Evolutionary conservation across 2,329 filamentous ascomycete genomes (phyloP), one percentile per base, ranked within the genome.

Genomic region (Venturia carpophila): DNA sequence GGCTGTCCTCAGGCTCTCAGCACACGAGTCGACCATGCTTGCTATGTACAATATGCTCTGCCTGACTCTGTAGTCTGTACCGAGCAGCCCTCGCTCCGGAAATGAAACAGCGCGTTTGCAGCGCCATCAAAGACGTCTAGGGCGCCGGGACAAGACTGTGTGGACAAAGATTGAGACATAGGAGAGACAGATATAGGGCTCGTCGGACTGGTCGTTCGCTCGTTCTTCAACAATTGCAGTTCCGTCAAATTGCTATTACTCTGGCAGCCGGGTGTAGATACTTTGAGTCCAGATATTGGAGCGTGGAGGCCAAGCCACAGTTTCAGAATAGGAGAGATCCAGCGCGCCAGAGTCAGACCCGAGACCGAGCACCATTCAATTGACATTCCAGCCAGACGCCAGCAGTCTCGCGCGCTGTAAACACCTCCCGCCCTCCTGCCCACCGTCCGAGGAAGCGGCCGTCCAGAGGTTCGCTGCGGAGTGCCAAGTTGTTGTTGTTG

Each of bases 251-350:
- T 1, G 19, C 21, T 21, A 11, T 24, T n/a, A n/a, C n/a, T n/a
- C n/a, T n/a, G n/a, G n/a, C n/a, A n/a, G n/a, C 6, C 21, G 21
- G 13, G 19, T 52, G 47, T 52, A 52, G 24, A 52, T 52, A 21
- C 47, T 41, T 2, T 9, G 15, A 41, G 21, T 49, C 24, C 21
- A 21, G n/a, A 49, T n/a, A 24, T 3, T 21, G 1, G 39, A 41
- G 39, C 39, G 10, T 15, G 4, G 21, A 27, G 21, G 47, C 15
- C 47, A 52, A 52, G 47, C 47, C 21, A 27, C 24, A 52, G 47
- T 52, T 52, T 52, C 47, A 52, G 47, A 17, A 52, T 52, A 52
- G 47, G 47, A 52, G 47, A 52, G 21, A 27, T 27, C 21, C 47
- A 52, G 21, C 21, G 21, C 21, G 10, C 21, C 21, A 27, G n/a